Conservation (phyloP, 805 yeast species). For the Metschnikowia bowlesiae region DNA sequence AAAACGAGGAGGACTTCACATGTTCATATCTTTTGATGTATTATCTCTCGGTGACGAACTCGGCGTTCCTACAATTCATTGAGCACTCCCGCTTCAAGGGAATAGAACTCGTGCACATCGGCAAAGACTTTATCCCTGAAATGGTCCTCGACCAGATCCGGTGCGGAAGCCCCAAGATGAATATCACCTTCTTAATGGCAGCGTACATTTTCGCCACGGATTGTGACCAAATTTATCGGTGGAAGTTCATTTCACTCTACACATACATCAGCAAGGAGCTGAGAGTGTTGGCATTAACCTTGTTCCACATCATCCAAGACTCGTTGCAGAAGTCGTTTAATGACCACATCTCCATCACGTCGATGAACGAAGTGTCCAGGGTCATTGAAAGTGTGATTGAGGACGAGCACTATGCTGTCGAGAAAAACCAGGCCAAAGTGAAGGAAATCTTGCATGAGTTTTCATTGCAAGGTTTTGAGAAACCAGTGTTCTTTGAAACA, state of each 20-base stretch:
- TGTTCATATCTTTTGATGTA: constrained; percentile 27
- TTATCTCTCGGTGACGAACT: constrained; percentile 26
- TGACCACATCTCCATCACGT: constrained; percentile 24
- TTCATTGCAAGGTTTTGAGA: constrained; percentile 1
- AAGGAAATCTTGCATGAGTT: neutral
- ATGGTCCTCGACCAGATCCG: constrained; percentile 25
- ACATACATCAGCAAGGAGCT: constrained; percentile 21
- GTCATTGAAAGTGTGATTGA: constrained; percentile 20
- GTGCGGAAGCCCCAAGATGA: constrained; percentile 17
- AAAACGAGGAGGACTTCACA: neutral
- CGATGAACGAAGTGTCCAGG: constrained; percentile 25
- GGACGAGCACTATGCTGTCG: constrained; percentile 12
- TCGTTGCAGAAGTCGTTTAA: constrained; percentile 26
- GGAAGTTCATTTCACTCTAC: constrained; percentile 28
- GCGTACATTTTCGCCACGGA: constrained; percentile 27
- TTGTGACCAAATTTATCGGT: constrained; percentile 25
- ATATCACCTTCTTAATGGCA: constrained; percentile 25
- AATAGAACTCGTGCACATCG: constrained; percentile 6
- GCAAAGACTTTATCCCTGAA: constrained; percentile 24
- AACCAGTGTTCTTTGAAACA: neutral
- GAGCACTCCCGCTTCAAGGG: constrained; percentile 19
- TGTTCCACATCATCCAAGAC: constrained; percentile 29
- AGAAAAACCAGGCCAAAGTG: neutral
- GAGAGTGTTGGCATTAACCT: constrained; percentile 20
- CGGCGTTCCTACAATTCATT: constrained; percentile 22